Evolutionary conservation across 2,329 filamentous ascomycete genomes (phyloP), one percentile per base, ranked within the genome.

Genomic region (Ambrosiella beaveri): DNA sequence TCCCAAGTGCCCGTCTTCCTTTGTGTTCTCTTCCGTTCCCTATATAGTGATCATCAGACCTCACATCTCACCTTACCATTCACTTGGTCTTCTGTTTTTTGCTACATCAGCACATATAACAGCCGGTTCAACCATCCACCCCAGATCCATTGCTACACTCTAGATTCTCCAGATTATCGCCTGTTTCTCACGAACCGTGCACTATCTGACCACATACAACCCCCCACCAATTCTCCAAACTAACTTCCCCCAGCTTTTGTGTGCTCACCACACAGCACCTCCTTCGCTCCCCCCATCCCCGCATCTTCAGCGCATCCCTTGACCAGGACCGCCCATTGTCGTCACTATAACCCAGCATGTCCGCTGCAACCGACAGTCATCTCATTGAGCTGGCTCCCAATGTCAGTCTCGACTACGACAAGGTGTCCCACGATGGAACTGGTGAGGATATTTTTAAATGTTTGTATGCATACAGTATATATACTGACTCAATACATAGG

Each of bases 391-490:
- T 60, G 17, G 59, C 59, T 19, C 59, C 59, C 36, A 60, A 60
- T 49, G 59, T 60, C 50, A 60, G 51, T n/a, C 56, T 60, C 9
- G 59, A 60, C 40, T 54, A 55, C 39, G 59, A 60, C 45, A 60
- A 56, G 13, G 59, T 81, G 50, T 77, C 83, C 55, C 80, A 77
- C 55, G 85, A 89, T 66, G 85, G 85, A 69, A 88, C 85, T 61
- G 85, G 85, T 88, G 70, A 63, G 73, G 2, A 11, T 51, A 35
- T 11, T 35, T 35, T 35, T 11, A 27, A 52, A 61, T 62, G 59
- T 44, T 38, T 11, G 8, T 40, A 17, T 50, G 50, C n/a, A 57
- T 13, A 19, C 17, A 7, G 9, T 9, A 36, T 35, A 47, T 19
- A 11, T 36, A 19, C 45, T 49, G 12, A 40, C 38, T 51, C 44